A percentile compares a stretch with the other conserved stretches of the same genome.
phyloP scores from a whole-genome alignment of 2,329 filamentous ascomycete species.

The Claviceps fusiformis region DNA sequence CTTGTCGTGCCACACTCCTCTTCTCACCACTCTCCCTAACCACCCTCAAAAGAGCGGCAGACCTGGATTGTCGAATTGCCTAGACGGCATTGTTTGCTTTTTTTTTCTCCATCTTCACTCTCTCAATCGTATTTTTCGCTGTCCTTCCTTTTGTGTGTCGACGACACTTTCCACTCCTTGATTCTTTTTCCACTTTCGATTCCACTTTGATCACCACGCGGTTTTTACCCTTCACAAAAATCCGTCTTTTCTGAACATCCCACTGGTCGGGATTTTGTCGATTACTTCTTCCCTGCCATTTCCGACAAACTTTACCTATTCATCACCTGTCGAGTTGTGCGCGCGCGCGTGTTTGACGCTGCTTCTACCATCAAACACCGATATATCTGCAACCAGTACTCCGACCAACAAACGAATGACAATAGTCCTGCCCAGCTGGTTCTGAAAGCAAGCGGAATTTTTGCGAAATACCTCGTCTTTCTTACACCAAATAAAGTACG shows the following conservation, averaged over 20 bases:
- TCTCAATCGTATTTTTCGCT: background rate
- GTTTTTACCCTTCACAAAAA: background rate
- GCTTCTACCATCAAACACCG: background rate
- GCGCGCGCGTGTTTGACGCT: no score
- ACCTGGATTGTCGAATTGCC: constrained; percentile 7
- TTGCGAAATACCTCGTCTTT: background rate
- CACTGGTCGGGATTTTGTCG: background rate
- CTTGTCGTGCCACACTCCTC: background rate
- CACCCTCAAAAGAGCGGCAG: background rate
- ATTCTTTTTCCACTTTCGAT: background rate
- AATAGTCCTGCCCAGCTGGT: constrained; percentile 11
- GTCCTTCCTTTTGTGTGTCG: constrained; percentile 4
- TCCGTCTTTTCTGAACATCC: background rate
- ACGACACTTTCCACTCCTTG: constrained; percentile 7
- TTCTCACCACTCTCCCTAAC: background rate
- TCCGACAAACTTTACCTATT: no score
- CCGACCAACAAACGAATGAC: background rate
- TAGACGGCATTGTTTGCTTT: constrained; percentile 5
- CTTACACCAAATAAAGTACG: background rate
- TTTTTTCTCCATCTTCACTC: constrained; percentile 1
- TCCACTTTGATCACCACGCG: background rate
- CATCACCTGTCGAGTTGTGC: no score
- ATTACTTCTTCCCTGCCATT: background rate
- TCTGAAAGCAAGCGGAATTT: constrained; percentile 9
- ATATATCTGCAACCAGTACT: background rate